A percentile compares a stretch with the other conserved stretches of the same genome.
Evolutionary conservation across 352 stramenopile species (phyloP).

Genomic region (Globisporangium camurandrum): DNA sequence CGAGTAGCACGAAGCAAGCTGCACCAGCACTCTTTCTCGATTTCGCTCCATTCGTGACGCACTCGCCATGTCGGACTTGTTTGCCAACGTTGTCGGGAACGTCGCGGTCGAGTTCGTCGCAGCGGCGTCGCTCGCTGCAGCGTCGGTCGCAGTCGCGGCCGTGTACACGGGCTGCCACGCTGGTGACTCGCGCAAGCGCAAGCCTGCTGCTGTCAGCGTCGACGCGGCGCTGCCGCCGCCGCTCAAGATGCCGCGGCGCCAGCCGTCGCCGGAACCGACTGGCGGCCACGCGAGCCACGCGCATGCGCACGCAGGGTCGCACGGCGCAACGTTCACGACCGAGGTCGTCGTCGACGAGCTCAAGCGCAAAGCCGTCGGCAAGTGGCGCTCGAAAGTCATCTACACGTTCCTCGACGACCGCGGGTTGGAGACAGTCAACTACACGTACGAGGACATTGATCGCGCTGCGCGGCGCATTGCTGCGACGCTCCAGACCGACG

Average conservation of each 20-base stretch:
- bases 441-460: slow-evolving; percentile 69
- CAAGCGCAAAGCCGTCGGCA: slow-evolving; percentile 32
- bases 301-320: slow-evolving; percentile 15
- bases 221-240: slow-evolving; percentile 3
- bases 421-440: slow-evolving; percentile 54
- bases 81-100: slow-evolving; percentile 23
- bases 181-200: slow-evolving; percentile 19
- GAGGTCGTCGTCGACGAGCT: slow-evolving; percentile 42
- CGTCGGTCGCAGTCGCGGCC: slow-evolving; percentile 26
- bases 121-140: slow-evolving; percentile 35
- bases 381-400: slow-evolving; percentile 57
- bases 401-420: slow-evolving; percentile 79
- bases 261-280: slow-evolving; percentile 12
- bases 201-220: no score
- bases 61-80: slow-evolving; percentile 12
- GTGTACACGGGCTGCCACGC: slow-evolving; percentile 14
- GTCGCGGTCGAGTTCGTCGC: slow-evolving; percentile 41
- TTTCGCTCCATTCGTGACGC: slow-evolving; percentile 5
- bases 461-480: slow-evolving; percentile 49
- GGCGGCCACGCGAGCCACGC: neutral
- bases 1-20: neutral
- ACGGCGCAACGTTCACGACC: slow-evolving; percentile 22
- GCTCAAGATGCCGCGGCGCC: slow-evolving; percentile 27
- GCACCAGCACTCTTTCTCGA: no score
- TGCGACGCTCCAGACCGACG: slow-evolving; percentile 45